Percentiles rank a stretch among this genome's conserved stretches.
Conservation (phyloP, 371 early-diverging fungal genomes). For the Syncephalastrum monosporum region DNA sequence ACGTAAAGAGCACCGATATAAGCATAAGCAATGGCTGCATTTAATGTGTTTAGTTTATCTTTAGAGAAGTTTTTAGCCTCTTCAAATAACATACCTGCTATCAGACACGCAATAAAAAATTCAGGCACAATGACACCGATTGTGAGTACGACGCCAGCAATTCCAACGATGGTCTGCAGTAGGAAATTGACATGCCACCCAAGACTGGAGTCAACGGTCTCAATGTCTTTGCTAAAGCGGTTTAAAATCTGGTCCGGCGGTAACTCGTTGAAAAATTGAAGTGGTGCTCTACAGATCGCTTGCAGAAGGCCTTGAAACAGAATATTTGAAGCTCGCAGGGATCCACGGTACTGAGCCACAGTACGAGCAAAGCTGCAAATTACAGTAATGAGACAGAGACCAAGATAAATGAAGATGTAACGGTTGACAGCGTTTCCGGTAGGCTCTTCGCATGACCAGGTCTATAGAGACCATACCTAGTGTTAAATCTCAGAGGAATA, state of each 20-base stretch:
- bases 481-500: no score
- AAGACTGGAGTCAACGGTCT: slow-evolving; percentile 72
- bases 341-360: slow-evolving; percentile 57
- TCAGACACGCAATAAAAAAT: slow-evolving; percentile 47
- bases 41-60: not conserved
- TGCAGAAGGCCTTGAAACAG: slow-evolving; percentile 60
- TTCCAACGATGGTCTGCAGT: slow-evolving; percentile 59
- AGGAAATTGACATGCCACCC: slow-evolving; percentile 70
- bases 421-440: slow-evolving; percentile 15
- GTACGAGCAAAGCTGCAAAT: slow-evolving; percentile 49
- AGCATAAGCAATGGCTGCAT: slow-evolving; percentile 28
- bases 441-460: slow-evolving; percentile 30
- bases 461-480: slow-evolving; percentile 9
- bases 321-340: slow-evolving; percentile 60
- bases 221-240: slow-evolving; percentile 87
- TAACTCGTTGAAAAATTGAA: slow-evolving; percentile 87
- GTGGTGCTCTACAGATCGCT: slow-evolving; percentile 65
- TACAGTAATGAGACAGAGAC: slow-evolving; percentile 29
- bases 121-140: slow-evolving; percentile 64
- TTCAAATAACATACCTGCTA: slow-evolving; percentile 26
- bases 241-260: slow-evolving; percentile 87
- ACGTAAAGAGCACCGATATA: slow-evolving; percentile 54
- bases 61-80: not conserved
- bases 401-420: slow-evolving; percentile 36
- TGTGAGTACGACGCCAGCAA: slow-evolving; percentile 68